Evolutionary conservation across 1,284 basidiomycete genomes (phyloP).

Genomic region (Xerocomus amazonicus): DNA sequence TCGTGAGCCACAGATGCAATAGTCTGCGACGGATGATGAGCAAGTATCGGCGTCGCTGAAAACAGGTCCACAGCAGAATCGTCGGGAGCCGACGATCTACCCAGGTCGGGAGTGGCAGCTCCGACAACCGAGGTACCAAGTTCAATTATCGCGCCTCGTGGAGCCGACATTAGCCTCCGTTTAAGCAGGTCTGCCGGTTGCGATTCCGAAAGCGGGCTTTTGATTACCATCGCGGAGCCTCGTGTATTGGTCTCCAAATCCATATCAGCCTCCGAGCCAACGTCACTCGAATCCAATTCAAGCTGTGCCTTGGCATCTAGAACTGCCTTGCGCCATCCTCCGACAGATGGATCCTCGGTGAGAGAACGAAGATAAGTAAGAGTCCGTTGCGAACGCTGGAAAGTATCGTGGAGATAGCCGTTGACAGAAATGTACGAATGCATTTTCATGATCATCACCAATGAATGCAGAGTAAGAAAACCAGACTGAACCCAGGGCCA

Average conservation of each 20-base stretch:
- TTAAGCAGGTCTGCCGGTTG: constrained; percentile 50
- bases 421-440: constrained; percentile 94
- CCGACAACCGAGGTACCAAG: constrained; percentile 4
- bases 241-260: constrained; percentile 23
- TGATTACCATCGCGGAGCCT: constrained; percentile 38
- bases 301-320: constrained; percentile 41
- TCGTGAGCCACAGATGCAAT: constrained; percentile 74
- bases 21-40: constrained; percentile 67
- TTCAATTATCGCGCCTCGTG: constrained; percentile 17
- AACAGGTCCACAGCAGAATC: neutral
- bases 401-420: constrained; percentile 71
- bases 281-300: constrained; percentile 15
- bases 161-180: constrained; percentile 46
- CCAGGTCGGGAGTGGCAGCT: constrained; percentile 2
- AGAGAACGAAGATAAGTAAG: constrained; percentile 46
- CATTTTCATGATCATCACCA: constrained; percentile 95
- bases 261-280: constrained; percentile 26
- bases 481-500: constrained; percentile 99
- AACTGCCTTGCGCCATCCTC: constrained; percentile 64
- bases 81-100: constrained; percentile 4
- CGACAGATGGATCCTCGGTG: constrained; percentile 41
- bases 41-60: constrained; percentile 43
- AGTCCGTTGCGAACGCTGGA: constrained; percentile 42
- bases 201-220: constrained; percentile 51
- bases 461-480: constrained; percentile 88